Percentiles rank a stretch among this genome's conserved stretches.
Evolutionary conservation across 345 rosid genomes (phyloP).

Genomic region (Erysimum cheiranthoides): DNA sequence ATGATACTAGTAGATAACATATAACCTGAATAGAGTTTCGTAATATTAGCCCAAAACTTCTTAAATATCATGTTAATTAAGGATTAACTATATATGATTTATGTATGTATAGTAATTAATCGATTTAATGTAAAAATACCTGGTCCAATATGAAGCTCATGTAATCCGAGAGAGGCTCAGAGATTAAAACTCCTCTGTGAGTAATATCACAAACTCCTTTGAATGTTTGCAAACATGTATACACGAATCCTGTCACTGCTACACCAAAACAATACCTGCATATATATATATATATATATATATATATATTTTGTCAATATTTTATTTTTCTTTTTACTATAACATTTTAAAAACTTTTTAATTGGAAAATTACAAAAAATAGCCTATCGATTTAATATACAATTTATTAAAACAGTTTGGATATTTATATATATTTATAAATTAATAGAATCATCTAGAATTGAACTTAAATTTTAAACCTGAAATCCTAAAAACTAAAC

Average conservation of each 20-base stretch:
- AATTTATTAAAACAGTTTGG: neutral
- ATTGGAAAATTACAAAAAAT: neutral
- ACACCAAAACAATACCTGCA: conserved; percentile 71
- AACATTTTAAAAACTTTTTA: neutral
- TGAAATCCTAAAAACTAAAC: neutral
- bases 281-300: too few species aligned
- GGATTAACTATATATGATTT: neutral
- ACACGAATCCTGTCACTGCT: conserved; percentile 54
- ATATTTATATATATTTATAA: neutral
- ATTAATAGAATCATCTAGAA: neutral
- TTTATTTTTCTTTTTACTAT: neutral
- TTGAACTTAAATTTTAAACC: neutral
- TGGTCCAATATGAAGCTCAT: conserved; percentile 71
- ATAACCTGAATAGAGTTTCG: conserved; percentile 49
- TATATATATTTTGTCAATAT: too few species aligned
- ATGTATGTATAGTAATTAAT: neutral
- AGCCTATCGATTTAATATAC: neutral
- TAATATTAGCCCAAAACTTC: conserved; percentile 12
- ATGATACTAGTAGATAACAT: conserved; percentile 71
- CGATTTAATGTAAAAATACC: conserved; percentile 41
- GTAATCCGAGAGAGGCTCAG: conserved; percentile 70
- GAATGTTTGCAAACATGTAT: conserved; percentile 69
- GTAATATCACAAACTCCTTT: conserved; percentile 75
- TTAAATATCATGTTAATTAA: neutral
- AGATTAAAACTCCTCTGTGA: conserved; percentile 65